Evolutionary conservation across 345 rosid species (phyloP).

Genomic region (Heritiera fomes): DNA sequence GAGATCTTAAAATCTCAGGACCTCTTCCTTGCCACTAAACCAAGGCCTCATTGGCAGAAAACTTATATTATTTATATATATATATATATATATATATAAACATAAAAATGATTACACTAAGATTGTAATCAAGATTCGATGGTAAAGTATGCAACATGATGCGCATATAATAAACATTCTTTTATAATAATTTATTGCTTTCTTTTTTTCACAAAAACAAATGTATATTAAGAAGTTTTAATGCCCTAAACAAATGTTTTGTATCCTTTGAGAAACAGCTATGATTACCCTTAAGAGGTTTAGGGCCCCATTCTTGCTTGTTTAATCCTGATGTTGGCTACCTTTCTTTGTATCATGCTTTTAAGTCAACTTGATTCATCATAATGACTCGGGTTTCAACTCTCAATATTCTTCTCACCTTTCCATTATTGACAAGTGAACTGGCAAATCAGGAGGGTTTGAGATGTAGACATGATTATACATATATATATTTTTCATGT

Average conservation of each 20-base stretch:
- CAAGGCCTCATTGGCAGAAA: too few species aligned
- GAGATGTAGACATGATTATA: too few species aligned
- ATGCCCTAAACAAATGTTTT: background rate
- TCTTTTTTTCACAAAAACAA: background rate
- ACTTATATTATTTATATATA: too few species aligned
- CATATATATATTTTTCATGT: too few species aligned
- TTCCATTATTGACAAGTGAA: background rate
- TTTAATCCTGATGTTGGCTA: background rate
- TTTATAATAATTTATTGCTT: background rate
- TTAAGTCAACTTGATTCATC: background rate
- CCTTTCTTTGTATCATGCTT: background rate
- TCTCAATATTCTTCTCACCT: background rate
- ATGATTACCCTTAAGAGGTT: background rate
- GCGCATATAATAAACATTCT: background rate
- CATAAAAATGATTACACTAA: background rate
- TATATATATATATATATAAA: too few species aligned
- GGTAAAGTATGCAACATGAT: constrained; percentile 1
- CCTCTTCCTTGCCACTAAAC: too few species aligned
- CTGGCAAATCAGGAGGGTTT: too few species aligned
- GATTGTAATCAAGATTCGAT: background rate
- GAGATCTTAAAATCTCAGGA: too few species aligned
- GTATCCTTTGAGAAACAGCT: background rate
- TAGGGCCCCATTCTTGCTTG: constrained; percentile 8
- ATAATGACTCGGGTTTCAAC: background rate
- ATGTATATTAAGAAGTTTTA: background rate